Base-by-base conservation (phyloP, 306 rosid species). In the Cajanus cajan region DNA sequence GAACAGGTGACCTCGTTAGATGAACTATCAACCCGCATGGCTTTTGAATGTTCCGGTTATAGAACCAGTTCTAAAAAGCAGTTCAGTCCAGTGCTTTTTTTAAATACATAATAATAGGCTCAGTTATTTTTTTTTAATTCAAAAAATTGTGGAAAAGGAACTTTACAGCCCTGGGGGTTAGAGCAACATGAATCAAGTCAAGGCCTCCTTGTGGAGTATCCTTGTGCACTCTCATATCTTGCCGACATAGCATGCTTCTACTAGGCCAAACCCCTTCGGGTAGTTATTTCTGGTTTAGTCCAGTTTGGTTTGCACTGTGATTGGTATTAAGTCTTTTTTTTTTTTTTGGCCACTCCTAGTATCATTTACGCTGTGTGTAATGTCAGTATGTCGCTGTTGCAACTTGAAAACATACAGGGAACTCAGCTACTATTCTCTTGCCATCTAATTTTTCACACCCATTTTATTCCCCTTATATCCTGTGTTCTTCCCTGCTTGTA, bases 391-490 rank as follows among this genome's bases (percentile, higher is more conserved):
- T 37, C 59, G 13, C 9, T 34, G 7, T 76, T 68, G 43, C 68
- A 39, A 28, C 66, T 25, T 28, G 16, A 25, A 13, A 65, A 31
- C 45, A 63, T 41, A 22, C 8, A 40, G 54, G 64, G 22, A 63
- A 71, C 33, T 51, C 63, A 55, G 61, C 72, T 44, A 43, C 45
- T 74, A 34, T 50, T 66, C 28, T 65, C 64, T 64, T 71, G 8
- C 62, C 69, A 66, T 77, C 48, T 21, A 55, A 16, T 39, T 31
- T 70, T 44, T 8, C 7, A 24, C 24, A 41, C 11, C 54, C 19
- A 3, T 36, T 71, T 58, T 37, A 6, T 48, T 58, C 15, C 51
- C 33, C 10, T 37, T 5, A 8, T 24, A 33, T 22, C 11, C 36
- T 40, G 70, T 59, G 55, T 85, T 78, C n/a, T n/a, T n/a, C n/a